Conservation (phyloP, 2,329 filamentous ascomycete species). For the Talaromyces piceae region DNA sequence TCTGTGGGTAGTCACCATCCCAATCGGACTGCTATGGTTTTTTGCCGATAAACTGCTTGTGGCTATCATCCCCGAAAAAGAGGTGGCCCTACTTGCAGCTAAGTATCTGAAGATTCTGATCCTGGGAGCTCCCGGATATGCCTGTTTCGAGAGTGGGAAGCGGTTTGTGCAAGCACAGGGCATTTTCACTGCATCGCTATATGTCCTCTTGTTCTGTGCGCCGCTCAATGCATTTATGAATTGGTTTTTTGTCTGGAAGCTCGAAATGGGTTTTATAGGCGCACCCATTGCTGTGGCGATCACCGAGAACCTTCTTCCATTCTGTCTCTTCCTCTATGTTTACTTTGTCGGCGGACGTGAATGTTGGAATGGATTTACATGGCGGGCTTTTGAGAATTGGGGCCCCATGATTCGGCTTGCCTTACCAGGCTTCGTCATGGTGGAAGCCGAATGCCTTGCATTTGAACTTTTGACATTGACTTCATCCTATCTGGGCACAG, state of each 20-base stretch:
- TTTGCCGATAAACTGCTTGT: constrained; percentile 59
- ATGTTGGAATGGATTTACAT: constrained; percentile 76
- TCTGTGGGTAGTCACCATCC: constrained; percentile 62
- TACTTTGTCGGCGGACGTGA: constrained; percentile 62
- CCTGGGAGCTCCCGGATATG: constrained; percentile 66
- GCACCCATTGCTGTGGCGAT: constrained; percentile 71
- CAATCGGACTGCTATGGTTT: constrained; percentile 65
- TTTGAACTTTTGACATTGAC: constrained; percentile 88
- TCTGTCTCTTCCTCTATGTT: constrained; percentile 68
- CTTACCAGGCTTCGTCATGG: constrained; percentile 84
- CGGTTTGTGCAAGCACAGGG: constrained; percentile 85
- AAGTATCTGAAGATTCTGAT: constrained; percentile 65
- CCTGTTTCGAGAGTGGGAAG: constrained; percentile 70
- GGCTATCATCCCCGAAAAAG: constrained; percentile 61
- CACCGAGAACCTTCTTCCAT: constrained; percentile 66
- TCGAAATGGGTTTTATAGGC: constrained; percentile 64
- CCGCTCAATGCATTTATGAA: constrained; percentile 76
- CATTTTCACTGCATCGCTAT: constrained; percentile 74
- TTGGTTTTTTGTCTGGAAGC: constrained; percentile 68
- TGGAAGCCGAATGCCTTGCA: constrained; percentile 85
- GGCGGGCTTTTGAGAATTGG: constrained; percentile 66
- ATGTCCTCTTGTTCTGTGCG: constrained; percentile 73
- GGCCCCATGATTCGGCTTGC: constrained; percentile 78
- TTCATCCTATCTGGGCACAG: constrained; percentile 69
- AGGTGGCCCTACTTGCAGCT: constrained; percentile 64